Conservation (phyloP, 495 filamentous ascomycete species). For the Neurospora sp. region DNA sequence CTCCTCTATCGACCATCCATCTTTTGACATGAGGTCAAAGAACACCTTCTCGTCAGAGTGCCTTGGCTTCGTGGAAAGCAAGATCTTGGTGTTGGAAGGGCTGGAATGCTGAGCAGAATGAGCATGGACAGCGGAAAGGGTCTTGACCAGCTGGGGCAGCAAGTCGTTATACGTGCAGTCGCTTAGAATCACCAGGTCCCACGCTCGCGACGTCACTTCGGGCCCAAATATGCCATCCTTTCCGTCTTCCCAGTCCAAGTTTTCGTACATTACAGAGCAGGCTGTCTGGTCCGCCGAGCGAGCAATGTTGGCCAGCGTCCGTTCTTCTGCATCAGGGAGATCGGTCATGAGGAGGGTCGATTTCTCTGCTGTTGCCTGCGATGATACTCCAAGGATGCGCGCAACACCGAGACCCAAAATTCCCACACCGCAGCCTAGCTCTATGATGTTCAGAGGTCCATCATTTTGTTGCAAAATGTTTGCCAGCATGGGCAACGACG, state of each 20-base stretch:
- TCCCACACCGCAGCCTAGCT: slow-evolving; percentile 80
- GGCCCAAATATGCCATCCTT: slow-evolving; percentile 24
- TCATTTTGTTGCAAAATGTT: slow-evolving; percentile 3
- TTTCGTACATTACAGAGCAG: slow-evolving; percentile 34
- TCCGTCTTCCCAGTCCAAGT: slow-evolving; percentile 64
- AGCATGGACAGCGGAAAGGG: slow-evolving; percentile 45
- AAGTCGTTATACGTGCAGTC: slow-evolving; percentile 97
- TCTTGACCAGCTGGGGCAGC: slow-evolving; percentile 62
- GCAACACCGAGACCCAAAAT: slow-evolving; percentile 72
- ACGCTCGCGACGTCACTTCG: slow-evolving; percentile 28
- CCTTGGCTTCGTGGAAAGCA: slow-evolving; percentile 74
- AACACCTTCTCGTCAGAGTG: slow-evolving; percentile 75
- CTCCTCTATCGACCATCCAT: slow-evolving; percentile 42
- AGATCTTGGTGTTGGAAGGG: slow-evolving; percentile 30
- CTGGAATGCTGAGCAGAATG: slow-evolving; percentile 8
- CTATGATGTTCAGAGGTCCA: slow-evolving; percentile 45
- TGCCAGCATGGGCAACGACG: slow-evolving; percentile 7
- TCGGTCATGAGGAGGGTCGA: slow-evolving; percentile 62
- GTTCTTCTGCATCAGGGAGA: slow-evolving; percentile 60
- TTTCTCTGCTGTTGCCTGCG: slow-evolving; percentile 18
- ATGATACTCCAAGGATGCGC: slow-evolving; percentile 35
- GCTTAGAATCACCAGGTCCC: slow-evolving; percentile 70
- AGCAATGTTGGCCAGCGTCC: slow-evolving; percentile 32
- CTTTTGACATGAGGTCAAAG: slow-evolving; percentile 62
- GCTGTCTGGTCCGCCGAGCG: slow-evolving; percentile 14